phyloP scores from a whole-genome alignment of 768 basidiomycete species.

The Podaxis mareebaensis region DNA sequence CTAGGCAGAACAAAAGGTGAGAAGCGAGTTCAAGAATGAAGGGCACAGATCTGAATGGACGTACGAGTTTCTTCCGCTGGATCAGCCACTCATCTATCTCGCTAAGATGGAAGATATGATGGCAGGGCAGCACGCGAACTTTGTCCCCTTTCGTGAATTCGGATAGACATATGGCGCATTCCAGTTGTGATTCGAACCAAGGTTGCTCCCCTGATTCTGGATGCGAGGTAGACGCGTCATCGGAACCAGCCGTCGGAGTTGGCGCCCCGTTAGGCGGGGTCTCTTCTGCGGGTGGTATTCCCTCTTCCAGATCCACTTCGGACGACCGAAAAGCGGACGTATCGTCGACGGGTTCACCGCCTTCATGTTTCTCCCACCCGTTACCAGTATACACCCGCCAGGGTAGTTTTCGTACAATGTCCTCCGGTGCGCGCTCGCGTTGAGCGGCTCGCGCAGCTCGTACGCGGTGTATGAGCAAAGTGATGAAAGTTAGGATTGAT shows the following conservation, averaged over 20 bases:
- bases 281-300: constrained; percentile 22
- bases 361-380: constrained; percentile 79
- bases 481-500: constrained; percentile 84
- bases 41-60: constrained; percentile 27
- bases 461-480: constrained; percentile 86
- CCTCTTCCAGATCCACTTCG: constrained; percentile 41
- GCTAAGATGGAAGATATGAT: constrained; percentile 91
- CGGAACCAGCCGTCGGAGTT: constrained; percentile 14
- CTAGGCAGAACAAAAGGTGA: constrained; percentile 38
- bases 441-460: constrained; percentile 81
- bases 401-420: constrained; percentile 74
- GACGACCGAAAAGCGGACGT: constrained; percentile 25
- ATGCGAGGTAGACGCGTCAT: constrained; percentile 43
- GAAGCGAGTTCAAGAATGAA: constrained; percentile 5
- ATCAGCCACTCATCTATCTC: constrained; percentile 95
- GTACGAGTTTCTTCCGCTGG: constrained; percentile 87
- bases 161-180: constrained; percentile 93
- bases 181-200: constrained; percentile 80
- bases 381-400: constrained; percentile 82
- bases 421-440: constrained; percentile 82
- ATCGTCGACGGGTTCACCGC: constrained; percentile 32
- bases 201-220: constrained; percentile 41
- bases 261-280: constrained; percentile 24
- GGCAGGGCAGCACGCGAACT: constrained; percentile 90
- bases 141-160: constrained; percentile 86